These are phyloP conservation scores for Taxawa tesnikishii DNA, from an alignment of 2,329 filamentous ascomycete genomes.

Conservation along the genomic window DNA sequence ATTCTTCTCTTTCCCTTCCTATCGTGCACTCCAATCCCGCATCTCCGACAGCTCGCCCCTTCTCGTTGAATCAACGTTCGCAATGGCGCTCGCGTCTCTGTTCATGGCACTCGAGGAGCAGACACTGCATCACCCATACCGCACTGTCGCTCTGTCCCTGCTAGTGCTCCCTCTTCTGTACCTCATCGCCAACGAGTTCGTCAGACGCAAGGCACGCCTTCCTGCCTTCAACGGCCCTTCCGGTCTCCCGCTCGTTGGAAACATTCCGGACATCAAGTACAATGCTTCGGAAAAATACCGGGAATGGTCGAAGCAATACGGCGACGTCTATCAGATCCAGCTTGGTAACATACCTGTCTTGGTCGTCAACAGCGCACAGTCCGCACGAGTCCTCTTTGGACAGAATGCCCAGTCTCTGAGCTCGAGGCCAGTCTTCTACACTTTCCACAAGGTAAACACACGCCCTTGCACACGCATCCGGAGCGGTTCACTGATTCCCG, in stretches of 20 bases:
- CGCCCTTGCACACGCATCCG: neutral
- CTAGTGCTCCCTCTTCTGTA: constrained; percentile 21
- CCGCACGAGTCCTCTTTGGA: constrained; percentile 28
- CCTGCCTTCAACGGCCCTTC: constrained; percentile 25
- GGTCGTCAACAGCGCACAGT: constrained; percentile 29
- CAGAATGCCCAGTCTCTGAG: constrained; percentile 28
- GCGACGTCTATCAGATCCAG: constrained; percentile 33
- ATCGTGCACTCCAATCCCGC: too few species aligned
- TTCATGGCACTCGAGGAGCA: constrained; percentile 5
- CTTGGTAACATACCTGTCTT: constrained; percentile 32
- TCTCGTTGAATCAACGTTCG: too few species aligned
- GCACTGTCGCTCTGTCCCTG: constrained; percentile 7
- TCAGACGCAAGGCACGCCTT: constrained; percentile 21
- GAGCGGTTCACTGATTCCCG: neutral
- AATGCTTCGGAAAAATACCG: constrained; percentile 31
- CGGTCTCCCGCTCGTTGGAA: constrained; percentile 28
- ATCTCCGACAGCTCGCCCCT: too few species aligned
- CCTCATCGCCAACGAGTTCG: constrained; percentile 23
- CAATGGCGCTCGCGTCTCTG: too few species aligned
- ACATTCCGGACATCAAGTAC: constrained; percentile 29
- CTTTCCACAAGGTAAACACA: constrained; percentile 29
- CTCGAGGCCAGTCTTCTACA: constrained; percentile 31
- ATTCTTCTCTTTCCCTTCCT: too few species aligned
- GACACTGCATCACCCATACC: constrained; percentile 6
- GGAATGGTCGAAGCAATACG: constrained; percentile 28